Evolutionary conservation across 169 alveolate genomes (phyloP), one percentile per base, ranked within the genome.

Genomic region (Babesia ovata): DNA sequence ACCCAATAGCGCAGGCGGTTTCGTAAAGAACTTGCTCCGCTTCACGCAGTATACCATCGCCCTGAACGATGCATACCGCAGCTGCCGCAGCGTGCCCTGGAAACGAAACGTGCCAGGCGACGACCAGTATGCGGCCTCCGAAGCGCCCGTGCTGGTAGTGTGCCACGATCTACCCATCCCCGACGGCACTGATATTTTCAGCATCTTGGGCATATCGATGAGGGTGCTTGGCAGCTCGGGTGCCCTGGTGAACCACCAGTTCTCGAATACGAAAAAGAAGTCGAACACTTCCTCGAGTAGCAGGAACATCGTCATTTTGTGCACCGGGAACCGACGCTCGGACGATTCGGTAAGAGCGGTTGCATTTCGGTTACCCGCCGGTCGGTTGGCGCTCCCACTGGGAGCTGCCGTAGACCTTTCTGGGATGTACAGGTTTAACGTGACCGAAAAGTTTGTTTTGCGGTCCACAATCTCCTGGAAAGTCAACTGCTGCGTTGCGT

Each of bases 221-320:
- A 72, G 49, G 52, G 84, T 42, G 21, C 42, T 75, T 14, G 94
- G 93, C 85, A 90, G 67, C 50, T 84, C 86, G 4, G 83, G 42
- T 45, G 76, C 67, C 71, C 77, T 60, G 49, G 87, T 86, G 72
- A 90, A 90, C 92, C 91, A 90, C 94, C 94, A 90, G 67, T 90
- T 86, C 72, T 86, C 91, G 46, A 90, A 87, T 11, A 86, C 86
- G 85, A 90, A 85, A 56, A 70, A 75, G 74, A 90, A 90, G 70
- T 90, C 92, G 60, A 90, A 86, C 14, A 90, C 78, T 49, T 86
- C 92, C 21, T 90, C 91, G 60, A 90, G 56, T 39, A 84, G 84
- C 87, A 90, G 79, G 52, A 84, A 85, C 17, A 84, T 86, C 71
- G 81, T 50, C n/a, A 74, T 10, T 53, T 82, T 75, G 52, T 88